Conservation (phyloP, 2,329 filamentous ascomycete genomes). For the Fusarium hostae region DNA sequence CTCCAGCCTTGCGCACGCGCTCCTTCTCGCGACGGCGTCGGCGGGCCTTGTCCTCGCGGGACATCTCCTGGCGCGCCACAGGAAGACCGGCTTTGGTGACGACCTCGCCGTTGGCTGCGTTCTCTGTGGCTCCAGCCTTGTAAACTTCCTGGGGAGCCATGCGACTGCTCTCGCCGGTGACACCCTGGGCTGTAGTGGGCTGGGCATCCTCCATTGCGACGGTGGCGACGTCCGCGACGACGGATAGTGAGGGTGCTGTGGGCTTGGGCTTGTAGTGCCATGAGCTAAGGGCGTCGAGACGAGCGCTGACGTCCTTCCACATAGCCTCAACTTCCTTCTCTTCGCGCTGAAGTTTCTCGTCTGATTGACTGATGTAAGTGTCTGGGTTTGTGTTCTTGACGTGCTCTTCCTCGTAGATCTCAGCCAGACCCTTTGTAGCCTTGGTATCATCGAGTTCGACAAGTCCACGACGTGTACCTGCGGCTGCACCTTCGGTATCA, state of each 20-base stretch:
- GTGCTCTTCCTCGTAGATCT: slow-evolving; percentile 95
- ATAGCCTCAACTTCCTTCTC: slow-evolving; percentile 84
- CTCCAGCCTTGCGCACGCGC: slow-evolving; percentile 76
- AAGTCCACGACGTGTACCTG: slow-evolving; percentile 73
- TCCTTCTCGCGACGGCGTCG: slow-evolving; percentile 86
- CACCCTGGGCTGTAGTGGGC: slow-evolving; percentile 81
- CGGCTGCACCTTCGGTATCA: slow-evolving; percentile 72
- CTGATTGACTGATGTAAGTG: slow-evolving; percentile 81
- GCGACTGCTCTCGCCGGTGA: slow-evolving; percentile 74
- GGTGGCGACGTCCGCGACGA: slow-evolving; percentile 90
- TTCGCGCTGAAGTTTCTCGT: slow-evolving; percentile 84
- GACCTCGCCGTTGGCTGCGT: slow-evolving; percentile 74
- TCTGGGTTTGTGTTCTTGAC: slow-evolving; percentile 80
- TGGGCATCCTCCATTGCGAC: slow-evolving; percentile 96
- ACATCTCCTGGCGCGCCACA: slow-evolving; percentile 86
- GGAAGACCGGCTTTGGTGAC: slow-evolving; percentile 81
- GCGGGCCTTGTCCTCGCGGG: slow-evolving; percentile 83
- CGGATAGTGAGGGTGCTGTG: slow-evolving; percentile 81
- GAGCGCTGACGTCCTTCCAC: slow-evolving; percentile 83
- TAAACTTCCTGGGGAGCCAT: slow-evolving; percentile 97
- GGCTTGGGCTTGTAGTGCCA: slow-evolving; percentile 97
- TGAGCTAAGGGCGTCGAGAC: slow-evolving; percentile 88
- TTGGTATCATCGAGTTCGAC: slow-evolving; percentile 89
- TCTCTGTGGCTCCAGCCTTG: slow-evolving; percentile 75
- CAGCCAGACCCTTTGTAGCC: slow-evolving; percentile 85